Conservation (phyloP, 2,329 filamentous ascomycete genomes). For the Penicillium corylophilum region DNA sequence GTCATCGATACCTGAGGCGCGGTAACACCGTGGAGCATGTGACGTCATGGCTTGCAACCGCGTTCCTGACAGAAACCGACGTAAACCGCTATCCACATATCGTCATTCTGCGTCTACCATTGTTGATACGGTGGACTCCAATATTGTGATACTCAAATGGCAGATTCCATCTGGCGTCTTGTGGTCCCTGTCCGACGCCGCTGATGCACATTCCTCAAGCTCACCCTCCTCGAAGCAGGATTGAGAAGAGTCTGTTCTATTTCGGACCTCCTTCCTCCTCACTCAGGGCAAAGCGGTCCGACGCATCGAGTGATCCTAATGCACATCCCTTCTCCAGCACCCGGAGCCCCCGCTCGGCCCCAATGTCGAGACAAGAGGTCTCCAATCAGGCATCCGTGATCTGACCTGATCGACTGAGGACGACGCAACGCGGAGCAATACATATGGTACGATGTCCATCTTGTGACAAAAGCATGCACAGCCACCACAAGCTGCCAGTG, state of each 20-base stretch:
- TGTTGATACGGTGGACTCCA: neutral
- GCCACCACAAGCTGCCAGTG: neutral
- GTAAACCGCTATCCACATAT: neutral
- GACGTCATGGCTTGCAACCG: conserved; percentile 10
- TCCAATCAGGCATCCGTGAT: neutral
- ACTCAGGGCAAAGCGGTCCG: neutral
- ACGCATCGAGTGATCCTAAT: neutral
- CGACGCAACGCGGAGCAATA: neutral
- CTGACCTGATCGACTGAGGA: neutral
- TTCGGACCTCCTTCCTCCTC: neutral
- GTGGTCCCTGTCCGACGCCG: neutral
- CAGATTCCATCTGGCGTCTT: neutral
- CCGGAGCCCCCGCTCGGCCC: neutral
- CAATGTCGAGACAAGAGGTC: neutral
- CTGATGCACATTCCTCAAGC: neutral
- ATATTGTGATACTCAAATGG: neutral
- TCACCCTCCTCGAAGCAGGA: neutral
- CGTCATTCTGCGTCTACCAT: conserved; percentile 1
- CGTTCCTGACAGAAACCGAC: conserved; percentile 6
- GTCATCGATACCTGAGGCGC: conserved; percentile 8
- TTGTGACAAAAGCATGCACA: neutral
- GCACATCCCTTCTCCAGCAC: neutral
- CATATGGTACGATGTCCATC: neutral
- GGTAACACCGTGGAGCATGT: neutral
- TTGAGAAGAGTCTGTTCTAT: neutral